Conservation (phyloP, 2,329 filamentous ascomycete species). For the Didymella lethalis region DNA sequence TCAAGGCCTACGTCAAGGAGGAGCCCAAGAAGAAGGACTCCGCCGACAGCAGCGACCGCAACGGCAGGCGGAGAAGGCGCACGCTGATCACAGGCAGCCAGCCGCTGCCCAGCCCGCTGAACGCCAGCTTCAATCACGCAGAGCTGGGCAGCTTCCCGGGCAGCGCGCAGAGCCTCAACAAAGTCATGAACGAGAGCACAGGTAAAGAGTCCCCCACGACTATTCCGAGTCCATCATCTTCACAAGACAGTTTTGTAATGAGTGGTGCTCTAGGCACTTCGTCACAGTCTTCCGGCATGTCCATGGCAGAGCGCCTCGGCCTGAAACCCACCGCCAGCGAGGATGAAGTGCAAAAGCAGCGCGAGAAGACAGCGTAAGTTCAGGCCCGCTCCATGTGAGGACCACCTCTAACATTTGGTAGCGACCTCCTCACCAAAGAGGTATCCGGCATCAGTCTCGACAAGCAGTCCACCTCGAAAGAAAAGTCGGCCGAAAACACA, state of each 20-base stretch:
- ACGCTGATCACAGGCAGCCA: constrained; percentile 98
- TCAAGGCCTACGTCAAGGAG: constrained; percentile 92
- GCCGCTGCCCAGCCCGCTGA: constrained; percentile 91
- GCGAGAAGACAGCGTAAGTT: constrained; percentile 92
- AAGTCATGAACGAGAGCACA: constrained; percentile 75
- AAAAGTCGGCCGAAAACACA: constrained; percentile 63
- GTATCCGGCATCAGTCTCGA: constrained; percentile 95
- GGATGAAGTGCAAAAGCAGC: constrained; percentile 72
- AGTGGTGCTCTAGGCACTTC: constrained; percentile 62
- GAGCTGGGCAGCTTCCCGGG: constrained; percentile 70
- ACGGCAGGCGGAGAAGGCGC: constrained; percentile 85
- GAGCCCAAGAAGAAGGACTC: constrained; percentile 70
- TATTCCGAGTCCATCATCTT: constrained; percentile 51
- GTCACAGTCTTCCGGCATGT: constrained; percentile 55
- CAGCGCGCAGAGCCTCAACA: constrained; percentile 77
- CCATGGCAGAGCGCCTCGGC: constrained; percentile 67
- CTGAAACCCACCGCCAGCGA: constrained; percentile 62
- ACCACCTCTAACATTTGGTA: constrained; percentile 48
- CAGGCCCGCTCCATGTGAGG: not conserved
- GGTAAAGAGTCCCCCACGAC: constrained; percentile 64
- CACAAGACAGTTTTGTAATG: constrained; percentile 60
- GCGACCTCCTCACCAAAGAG: constrained; percentile 88
- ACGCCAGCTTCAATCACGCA: constrained; percentile 83
- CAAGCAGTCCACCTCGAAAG: constrained; percentile 63
- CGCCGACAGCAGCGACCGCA: constrained; percentile 91